Percentiles rank a stretch among this genome's conserved stretches.
Conservation (phyloP, 129 eudicot species). For the Ambrosia trifida region DNA sequence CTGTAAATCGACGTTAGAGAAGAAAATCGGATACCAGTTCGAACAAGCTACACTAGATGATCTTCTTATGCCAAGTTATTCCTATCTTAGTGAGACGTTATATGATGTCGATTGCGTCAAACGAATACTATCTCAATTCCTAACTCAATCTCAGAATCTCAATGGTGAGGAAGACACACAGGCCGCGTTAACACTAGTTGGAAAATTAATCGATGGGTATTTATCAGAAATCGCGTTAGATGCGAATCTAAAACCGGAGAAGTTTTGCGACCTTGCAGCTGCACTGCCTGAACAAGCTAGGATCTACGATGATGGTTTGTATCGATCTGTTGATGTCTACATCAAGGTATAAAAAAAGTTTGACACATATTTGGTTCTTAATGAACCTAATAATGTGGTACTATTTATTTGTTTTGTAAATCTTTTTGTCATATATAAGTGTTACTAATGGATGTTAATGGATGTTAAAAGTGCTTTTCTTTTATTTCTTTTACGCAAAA, state of each 20-base stretch:
- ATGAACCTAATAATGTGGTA: slow-evolving; percentile 3
- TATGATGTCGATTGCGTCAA: slow-evolving; percentile 90
- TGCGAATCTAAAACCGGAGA: slow-evolving; percentile 73
- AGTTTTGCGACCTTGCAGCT: slow-evolving; percentile 58
- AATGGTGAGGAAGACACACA: slow-evolving; percentile 40
- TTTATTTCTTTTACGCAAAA: too few relatives aligned
- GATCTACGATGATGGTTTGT: slow-evolving; percentile 80
- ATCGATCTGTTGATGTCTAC: slow-evolving; percentile 91
- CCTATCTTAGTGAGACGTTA: slow-evolving; percentile 78
- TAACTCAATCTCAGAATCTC: slow-evolving; percentile 40
- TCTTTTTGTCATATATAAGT: too few relatives aligned
- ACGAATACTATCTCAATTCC: slow-evolving; percentile 60
- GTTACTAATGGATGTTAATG: too few relatives aligned
- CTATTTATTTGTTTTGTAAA: too few relatives aligned
- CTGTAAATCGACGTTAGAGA: slow-evolving; percentile 58
- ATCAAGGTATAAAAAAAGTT: slow-evolving; percentile 57
- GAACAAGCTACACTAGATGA: slow-evolving; percentile 89
- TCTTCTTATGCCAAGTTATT: slow-evolving; percentile 87
- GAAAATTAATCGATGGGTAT: slow-evolving; percentile 91
- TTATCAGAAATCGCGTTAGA: slow-evolving; percentile 91
- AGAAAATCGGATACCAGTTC: slow-evolving; percentile 75
- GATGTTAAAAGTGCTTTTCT: too few relatives aligned
- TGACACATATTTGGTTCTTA: neutral
- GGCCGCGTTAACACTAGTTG: slow-evolving; percentile 62
- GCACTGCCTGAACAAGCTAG: slow-evolving; percentile 78